These are phyloP conservation scores for Starmera dryadoides DNA, from an alignment of 805 yeast genomes.

Conservation along the genomic window DNA sequence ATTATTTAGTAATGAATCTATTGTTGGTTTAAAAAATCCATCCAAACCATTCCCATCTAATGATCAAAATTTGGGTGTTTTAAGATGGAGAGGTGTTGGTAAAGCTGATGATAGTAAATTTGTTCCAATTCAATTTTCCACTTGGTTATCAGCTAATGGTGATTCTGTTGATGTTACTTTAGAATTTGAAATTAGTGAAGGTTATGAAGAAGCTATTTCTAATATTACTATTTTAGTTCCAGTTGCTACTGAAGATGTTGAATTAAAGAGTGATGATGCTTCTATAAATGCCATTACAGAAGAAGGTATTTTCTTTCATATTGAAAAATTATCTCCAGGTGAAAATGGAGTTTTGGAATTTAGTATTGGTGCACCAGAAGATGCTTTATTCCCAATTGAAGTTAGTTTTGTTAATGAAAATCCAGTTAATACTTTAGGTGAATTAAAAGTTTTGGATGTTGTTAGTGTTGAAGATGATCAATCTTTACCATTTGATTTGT, in stretches of 20 bases:
- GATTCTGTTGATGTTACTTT: conserved; percentile 68
- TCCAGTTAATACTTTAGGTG: conserved; percentile 51
- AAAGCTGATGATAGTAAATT: conserved; percentile 45
- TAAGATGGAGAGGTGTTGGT: conserved; percentile 83
- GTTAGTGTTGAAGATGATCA: conserved; percentile 42
- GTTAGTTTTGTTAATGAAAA: conserved; percentile 49
- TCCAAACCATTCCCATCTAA: conserved; percentile 83
- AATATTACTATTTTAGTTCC: conserved; percentile 60
- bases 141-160: conserved; percentile 74
- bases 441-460: conserved; percentile 56
- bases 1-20: conserved; percentile 47
- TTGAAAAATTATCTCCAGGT: conserved; percentile 46
- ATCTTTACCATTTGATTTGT: conserved; percentile 65
- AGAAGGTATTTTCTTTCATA: conserved; percentile 62
- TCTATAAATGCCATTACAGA: conserved; percentile 51
- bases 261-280: conserved; percentile 46
- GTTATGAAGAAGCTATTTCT: conserved; percentile 38
- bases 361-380: conserved; percentile 71
- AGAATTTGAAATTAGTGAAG: conserved; percentile 71
- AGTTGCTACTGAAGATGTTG: conserved; percentile 47
- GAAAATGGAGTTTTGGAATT: conserved; percentile 74
- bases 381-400: conserved; percentile 82
- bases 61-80: conserved; percentile 83
- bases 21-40: conserved; percentile 71
- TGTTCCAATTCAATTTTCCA: conserved; percentile 67